A percentile compares a stretch with the other conserved stretches of the same genome.
These are phyloP conservation scores for Fusarium nodosum DNA, from an alignment of 2,329 filamentous ascomycete species.

Conservation along the genomic window DNA sequence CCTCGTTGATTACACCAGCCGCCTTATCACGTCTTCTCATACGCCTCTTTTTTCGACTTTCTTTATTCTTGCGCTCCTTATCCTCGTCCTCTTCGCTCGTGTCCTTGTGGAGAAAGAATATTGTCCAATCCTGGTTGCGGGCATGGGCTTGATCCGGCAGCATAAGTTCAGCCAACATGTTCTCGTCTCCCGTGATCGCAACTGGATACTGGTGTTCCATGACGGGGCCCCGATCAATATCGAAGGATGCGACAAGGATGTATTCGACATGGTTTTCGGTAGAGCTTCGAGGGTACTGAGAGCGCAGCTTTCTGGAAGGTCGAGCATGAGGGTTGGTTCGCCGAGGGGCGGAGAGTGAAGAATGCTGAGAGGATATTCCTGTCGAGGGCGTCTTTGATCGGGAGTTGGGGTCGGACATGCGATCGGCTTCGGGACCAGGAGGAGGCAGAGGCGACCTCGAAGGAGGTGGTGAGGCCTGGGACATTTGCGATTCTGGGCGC, in stretches of 20 bases:
- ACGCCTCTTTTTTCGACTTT: conserved; percentile 65
- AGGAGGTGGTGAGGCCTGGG: conserved; percentile 65
- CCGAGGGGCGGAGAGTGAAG: conserved; percentile 68
- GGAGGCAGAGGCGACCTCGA: conserved; percentile 69
- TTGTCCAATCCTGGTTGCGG: conserved; percentile 97
- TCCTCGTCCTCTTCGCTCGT: conserved; percentile 86
- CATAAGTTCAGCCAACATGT: conserved; percentile 99
- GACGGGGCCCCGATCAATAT: conserved; percentile 93
- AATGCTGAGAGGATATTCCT: conserved; percentile 72
- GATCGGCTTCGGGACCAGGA: conserved; percentile 64
- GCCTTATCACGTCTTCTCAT: conserved; percentile 66
- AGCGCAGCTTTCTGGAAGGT: conserved; percentile 71
- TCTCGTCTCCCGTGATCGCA: conserved; percentile 95
- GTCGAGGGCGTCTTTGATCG: conserved; percentile 72
- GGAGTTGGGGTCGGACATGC: conserved; percentile 70
- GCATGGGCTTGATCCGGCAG: conserved; percentile 96
- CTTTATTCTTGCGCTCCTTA: conserved; percentile 71
- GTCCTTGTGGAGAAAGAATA: conserved; percentile 98
- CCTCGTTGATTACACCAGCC: conserved; percentile 63
- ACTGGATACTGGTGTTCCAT: conserved; percentile 99
- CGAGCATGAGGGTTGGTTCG: conserved; percentile 65
- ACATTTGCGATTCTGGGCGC: conserved; percentile 70
- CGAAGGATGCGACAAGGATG: conserved; percentile 96
- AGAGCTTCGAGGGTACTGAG: conserved; percentile 81
- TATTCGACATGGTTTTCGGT: conserved; percentile 97